Base-by-base conservation (phyloP, 208 protist genomes). In the Trypanosoma congolense region DNA sequence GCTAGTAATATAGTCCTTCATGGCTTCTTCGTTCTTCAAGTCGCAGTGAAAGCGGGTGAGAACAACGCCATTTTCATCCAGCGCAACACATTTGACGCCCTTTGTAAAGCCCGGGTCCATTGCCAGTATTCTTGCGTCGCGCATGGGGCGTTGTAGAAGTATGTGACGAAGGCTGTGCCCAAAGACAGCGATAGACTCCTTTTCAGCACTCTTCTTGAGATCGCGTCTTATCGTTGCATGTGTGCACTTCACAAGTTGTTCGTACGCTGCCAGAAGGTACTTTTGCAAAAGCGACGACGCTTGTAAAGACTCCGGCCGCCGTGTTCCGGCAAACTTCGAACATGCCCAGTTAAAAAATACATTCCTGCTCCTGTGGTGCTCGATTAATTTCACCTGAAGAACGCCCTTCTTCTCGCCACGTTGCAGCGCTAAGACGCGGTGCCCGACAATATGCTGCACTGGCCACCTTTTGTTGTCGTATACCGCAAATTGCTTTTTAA, bases 91-190 rank as follows among this genome's bases (percentile, higher is more conserved):
- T 69, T 94, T 94, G 42, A 88, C 77, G 31, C 87, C 87, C 59
- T 92, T 75, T 21, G 47, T 56, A 31, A 90, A 50, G 4, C 87
- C 87, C 9, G 87, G 87, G 66, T 94, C 87, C 80, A 94, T 90
- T 19, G 83, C 83, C 19, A 94, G 70, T 18, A 94, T 40, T 25
- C 80, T 76, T 1, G 78, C 75, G 41, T 75, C 60, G 14, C 72
- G 45, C 25, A 90, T 58, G 8, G 87, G 87, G 16, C 81, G 73
- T 59, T 90, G 83, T 31, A 92, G 69, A 48, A 92, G 72, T 72
- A 92, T 80, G 49, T 91, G 75, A 16, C 77, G 77, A 49, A 90
- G 62, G 36, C 86, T 91, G 60, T 82, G 74, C 18, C 78, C 75
- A 61, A 94, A 94, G 14, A 94, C 87, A 1, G 56, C 55, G 18